Evolutionary conservation across 352 stramenopile genomes (phyloP), one percentile per base, ranked within the genome.

Genomic region (Globisporangium polare): DNA sequence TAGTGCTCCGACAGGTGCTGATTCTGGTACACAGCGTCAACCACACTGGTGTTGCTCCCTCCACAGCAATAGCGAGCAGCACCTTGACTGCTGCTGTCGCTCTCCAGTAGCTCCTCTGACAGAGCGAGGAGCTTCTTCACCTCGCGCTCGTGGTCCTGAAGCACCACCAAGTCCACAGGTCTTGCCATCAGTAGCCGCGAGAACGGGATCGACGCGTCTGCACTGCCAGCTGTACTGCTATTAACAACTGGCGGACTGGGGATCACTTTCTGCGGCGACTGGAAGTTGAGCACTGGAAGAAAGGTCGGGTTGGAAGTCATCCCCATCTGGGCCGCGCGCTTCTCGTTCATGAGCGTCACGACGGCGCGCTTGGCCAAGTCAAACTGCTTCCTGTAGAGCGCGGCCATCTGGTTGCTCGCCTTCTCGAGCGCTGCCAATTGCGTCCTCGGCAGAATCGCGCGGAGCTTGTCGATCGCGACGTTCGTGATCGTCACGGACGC

Each of bases 271-370:
- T 58, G 46, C n/a, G 53, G 53, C 24, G 54, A 59, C 22, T 57
- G 45, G n/a, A 47, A 75, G 18, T 73, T 60, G 8, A 75, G 59
- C 3, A 54, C 43, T 6, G 74, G 74, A n/a, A 82, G 46, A 17
- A 73, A 75, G 9, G 57, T 55, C 18, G 66, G 26, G 5, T 50
- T 58, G 15, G 29, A 18, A 6, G 69, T 52, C 22, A 42, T 53
- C 4, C 66, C 62, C 15, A 70, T 60, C 52, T 79, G 51, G 7
- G 51, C 67, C 10, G 67, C 51, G 13, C 65, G 51, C 57, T 84
- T 86, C 31, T 86, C 74, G 29, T 87, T 85, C 72, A 88, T 67
- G 15, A 83, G 52, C 4, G 77, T 60, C 3, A 71, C 70, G 17
- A 81, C 65, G 18, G 67, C 72, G n/a, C 59, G 66, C 17, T 78